A percentile compares a stretch with the other conserved stretches of the same genome.
Conservation (phyloP, 2,329 filamentous ascomycete genomes). For the Penicillium sp. region DNA sequence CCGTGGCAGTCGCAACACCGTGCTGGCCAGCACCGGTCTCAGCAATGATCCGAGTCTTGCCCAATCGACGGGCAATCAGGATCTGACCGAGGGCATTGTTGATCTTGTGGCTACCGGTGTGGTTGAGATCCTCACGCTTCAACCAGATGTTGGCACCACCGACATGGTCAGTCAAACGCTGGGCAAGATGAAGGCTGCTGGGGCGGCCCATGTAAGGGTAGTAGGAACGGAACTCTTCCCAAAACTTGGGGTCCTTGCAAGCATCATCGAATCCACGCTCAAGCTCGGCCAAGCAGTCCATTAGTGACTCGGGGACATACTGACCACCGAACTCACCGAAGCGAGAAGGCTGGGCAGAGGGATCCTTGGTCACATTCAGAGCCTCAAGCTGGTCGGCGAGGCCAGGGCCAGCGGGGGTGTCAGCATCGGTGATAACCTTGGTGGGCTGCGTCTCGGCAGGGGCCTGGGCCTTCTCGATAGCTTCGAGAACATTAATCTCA, state of each 20-base stretch:
- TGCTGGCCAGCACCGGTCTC: conserved; percentile 98
- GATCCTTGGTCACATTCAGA: conserved; percentile 63
- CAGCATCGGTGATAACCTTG: conserved; percentile 62
- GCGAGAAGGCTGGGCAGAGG: conserved; percentile 68
- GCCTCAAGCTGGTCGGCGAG: conserved; percentile 82
- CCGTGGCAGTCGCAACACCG: conserved; percentile 94
- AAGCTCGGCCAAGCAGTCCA: conserved; percentile 91
- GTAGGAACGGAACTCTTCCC: conserved; percentile 94
- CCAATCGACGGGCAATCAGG: conserved; percentile 76
- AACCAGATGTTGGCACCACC: conserved; percentile 96
- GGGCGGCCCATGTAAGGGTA: conserved; percentile 97
- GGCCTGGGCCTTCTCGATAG: conserved; percentile 61
- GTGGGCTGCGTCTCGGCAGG: conserved; percentile 52
- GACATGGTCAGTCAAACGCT: conserved; percentile 81
- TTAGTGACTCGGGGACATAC: conserved; percentile 94
- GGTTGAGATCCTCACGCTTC: conserved; percentile 96
- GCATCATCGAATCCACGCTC: conserved; percentile 89
- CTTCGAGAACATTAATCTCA: conserved; percentile 70
- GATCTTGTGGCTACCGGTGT: conserved; percentile 98
- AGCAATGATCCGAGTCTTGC: conserved; percentile 96
- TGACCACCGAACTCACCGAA: conserved; percentile 97
- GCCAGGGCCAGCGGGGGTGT: conserved; percentile 58
- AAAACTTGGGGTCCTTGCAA: conserved; percentile 84
- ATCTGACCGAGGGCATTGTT: conserved; percentile 97
- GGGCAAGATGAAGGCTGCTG: conserved; percentile 84